Conservation (phyloP, 2,329 filamentous ascomycete species). For the Aspergillus quadricinctus region DNA sequence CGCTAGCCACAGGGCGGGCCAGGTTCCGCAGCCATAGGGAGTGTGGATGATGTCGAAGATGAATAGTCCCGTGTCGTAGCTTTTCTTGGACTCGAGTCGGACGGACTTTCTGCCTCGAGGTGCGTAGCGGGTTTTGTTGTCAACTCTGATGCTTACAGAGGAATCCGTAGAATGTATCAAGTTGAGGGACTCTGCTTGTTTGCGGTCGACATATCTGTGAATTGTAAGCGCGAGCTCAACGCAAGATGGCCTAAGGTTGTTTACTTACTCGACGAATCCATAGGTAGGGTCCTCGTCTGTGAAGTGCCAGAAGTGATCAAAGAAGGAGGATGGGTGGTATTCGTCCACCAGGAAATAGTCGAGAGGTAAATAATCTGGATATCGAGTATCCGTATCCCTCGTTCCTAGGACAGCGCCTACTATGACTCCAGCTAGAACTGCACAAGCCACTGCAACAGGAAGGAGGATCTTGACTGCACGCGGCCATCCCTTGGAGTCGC, state of each 20-base stretch:
- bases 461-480: background rate
- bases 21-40: slow-evolving; percentile 60
- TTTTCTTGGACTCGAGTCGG: slow-evolving; percentile 56
- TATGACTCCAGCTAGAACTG: slow-evolving; percentile 47
- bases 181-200: slow-evolving; percentile 42
- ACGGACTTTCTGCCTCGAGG: slow-evolving; percentile 60
- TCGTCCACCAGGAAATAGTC: slow-evolving; percentile 39
- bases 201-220: slow-evolving; percentile 37
- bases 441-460: slow-evolving; percentile 19
- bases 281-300: slow-evolving; percentile 41
- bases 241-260: slow-evolving; percentile 1
- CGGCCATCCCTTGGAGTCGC: background rate
- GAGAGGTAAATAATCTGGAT: slow-evolving; percentile 41
- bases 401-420: slow-evolving; percentile 40
- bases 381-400: slow-evolving; percentile 33
- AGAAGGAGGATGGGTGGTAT: slow-evolving; percentile 41
- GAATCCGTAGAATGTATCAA: slow-evolving; percentile 55
- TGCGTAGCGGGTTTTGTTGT: slow-evolving; percentile 56
- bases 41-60: slow-evolving; percentile 63
- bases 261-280: slow-evolving; percentile 47
- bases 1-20: slow-evolving; percentile 63
- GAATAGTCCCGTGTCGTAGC: slow-evolving; percentile 61
- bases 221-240: background rate
- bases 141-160: slow-evolving; percentile 57
- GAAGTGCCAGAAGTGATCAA: slow-evolving; percentile 45